These are phyloP conservation scores for Backusella tuberculispora DNA, from an alignment of 192 early-diverging fungal genomes.

Conservation along the genomic window DNA sequence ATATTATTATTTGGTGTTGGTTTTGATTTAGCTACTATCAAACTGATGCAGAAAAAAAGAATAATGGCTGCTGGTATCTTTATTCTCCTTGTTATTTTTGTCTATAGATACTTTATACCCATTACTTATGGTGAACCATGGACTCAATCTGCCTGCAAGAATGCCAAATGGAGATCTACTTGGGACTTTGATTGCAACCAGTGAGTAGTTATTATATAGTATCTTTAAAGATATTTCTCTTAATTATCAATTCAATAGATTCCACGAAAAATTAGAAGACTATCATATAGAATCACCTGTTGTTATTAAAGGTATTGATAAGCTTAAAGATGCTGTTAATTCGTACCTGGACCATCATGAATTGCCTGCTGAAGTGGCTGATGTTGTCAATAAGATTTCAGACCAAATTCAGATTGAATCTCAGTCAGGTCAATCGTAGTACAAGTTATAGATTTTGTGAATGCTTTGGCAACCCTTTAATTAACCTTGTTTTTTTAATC, in stretches of 20 bases:
- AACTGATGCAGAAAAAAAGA: slow-evolving; percentile 53
- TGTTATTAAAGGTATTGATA: background rate
- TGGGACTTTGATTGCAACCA: slow-evolving; percentile 59
- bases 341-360: slow-evolving; percentile 11
- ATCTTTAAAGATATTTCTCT: background rate
- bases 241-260: background rate
- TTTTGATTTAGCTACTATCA: slow-evolving; percentile 78
- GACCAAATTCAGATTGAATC: background rate
- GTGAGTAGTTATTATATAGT: slow-evolving; percentile 18
- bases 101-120: slow-evolving; percentile 73
- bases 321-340: slow-evolving; percentile 3
- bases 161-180: slow-evolving; percentile 73
- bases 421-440: background rate
- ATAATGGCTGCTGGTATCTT: slow-evolving; percentile 57
- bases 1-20: slow-evolving; percentile 74
- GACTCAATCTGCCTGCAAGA: slow-evolving; percentile 75
- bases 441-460: slow-evolving; percentile 14
- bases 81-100: slow-evolving; percentile 61
- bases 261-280: slow-evolving; percentile 4
- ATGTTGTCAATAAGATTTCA: slow-evolving; percentile 9
- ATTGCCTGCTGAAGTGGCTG: slow-evolving; percentile 12
- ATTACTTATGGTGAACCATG: slow-evolving; percentile 84
- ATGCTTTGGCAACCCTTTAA: background rate
- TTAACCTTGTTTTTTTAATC: background rate
- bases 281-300: slow-evolving; percentile 12